Evolutionary conservation across 2,329 filamentous ascomycete genomes (phyloP).

Genomic region (Zalaria obscura): DNA sequence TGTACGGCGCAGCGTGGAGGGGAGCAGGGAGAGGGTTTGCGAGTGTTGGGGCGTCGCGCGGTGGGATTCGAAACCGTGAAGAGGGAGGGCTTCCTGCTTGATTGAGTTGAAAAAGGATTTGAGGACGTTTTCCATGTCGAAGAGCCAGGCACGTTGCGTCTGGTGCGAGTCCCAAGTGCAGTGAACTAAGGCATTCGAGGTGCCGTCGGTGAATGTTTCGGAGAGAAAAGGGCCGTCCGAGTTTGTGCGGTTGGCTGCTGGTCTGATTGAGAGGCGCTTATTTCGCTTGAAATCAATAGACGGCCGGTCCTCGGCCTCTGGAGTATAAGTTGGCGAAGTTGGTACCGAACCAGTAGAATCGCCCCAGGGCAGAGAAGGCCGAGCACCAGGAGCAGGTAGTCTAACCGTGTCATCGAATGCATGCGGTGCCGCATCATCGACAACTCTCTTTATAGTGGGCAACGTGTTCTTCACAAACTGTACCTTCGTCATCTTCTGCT

Average conservation of each 20-base stretch:
- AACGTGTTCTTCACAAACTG: conserved; percentile 97
- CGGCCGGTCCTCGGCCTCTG: conserved; percentile 14
- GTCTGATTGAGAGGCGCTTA: conserved; percentile 29
- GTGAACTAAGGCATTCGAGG: conserved; percentile 65
- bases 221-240: conserved; percentile 20
- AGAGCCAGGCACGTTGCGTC: conserved; percentile 63
- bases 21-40: conserved; percentile 48
- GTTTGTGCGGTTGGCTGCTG: conserved; percentile 12
- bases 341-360: conserved; percentile 11
- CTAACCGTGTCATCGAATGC: conserved; percentile 37
- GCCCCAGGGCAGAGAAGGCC: conserved; percentile 17
- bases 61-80: conserved; percentile 56
- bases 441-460: conserved; percentile 67
- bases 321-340: not conserved
- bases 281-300: conserved; percentile 21
- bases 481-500: conserved; percentile 85
- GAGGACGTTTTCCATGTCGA: conserved; percentile 76
- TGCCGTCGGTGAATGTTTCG: conserved; percentile 28
- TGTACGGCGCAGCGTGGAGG: conserved; percentile 53
- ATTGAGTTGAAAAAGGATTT: conserved; percentile 89
- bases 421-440: conserved; percentile 57
- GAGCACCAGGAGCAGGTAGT: conserved; percentile 7
- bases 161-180: conserved; percentile 56
- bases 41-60: not conserved
- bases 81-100: conserved; percentile 68